Evolutionary conservation across 2,329 filamentous ascomycete species (phyloP).

Genomic region (Chaetomium olivaceum): DNA sequence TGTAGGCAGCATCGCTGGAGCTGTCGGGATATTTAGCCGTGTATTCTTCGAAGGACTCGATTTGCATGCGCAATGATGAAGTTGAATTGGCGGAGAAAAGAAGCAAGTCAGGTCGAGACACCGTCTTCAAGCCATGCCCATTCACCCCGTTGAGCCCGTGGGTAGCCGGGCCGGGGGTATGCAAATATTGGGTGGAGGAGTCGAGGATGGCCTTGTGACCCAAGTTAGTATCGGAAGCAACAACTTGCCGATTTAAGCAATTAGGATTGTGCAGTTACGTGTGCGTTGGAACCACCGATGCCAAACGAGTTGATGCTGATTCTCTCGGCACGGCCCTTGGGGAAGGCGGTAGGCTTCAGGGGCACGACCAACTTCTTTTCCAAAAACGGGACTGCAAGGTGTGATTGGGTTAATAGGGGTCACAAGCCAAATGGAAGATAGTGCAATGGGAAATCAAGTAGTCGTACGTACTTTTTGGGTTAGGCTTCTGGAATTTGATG

Average conservation of each 20-base stretch:
- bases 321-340: constrained; percentile 44
- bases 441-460: too few species aligned
- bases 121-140: constrained; percentile 29
- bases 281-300: constrained; percentile 43
- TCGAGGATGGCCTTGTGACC: background rate
- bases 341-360: constrained; percentile 38
- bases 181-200: constrained; percentile 25
- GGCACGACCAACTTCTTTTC: constrained; percentile 50
- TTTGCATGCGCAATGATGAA: constrained; percentile 31
- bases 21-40: constrained; percentile 40
- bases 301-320: constrained; percentile 50
- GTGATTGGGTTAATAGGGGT: background rate
- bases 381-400: background rate
- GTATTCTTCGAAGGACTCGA: constrained; percentile 31
- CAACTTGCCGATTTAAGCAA: background rate
- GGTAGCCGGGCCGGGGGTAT: constrained; percentile 33
- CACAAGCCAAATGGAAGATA: background rate
- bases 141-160: background rate
- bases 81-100: constrained; percentile 44
- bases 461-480: constrained; percentile 35
- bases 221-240: background rate
- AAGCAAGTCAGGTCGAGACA: constrained; percentile 39
- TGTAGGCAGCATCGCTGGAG: constrained; percentile 48
- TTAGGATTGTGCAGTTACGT: background rate
- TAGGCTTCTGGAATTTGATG: constrained; percentile 39